These are phyloP conservation scores for Arctium minus DNA, from an alignment of 129 eudicot species.

Conservation along the genomic window DNA sequence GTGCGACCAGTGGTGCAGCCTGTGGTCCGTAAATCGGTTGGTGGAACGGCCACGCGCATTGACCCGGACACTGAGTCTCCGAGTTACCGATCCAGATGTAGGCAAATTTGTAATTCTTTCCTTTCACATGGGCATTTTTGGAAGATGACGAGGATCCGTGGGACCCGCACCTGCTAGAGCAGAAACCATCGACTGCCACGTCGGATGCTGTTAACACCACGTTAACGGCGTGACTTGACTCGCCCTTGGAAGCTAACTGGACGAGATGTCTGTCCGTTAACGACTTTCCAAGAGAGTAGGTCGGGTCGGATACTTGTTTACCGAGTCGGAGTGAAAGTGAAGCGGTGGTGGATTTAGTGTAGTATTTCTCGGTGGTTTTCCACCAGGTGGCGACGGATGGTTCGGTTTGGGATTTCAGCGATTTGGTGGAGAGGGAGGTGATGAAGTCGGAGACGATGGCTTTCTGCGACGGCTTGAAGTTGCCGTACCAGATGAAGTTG, in stretches of 20 bases:
- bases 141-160: constrained; percentile 31
- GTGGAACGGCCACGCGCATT: constrained; percentile 64
- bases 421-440: constrained; percentile 23
- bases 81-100: constrained; percentile 58
- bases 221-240: constrained; percentile 33
- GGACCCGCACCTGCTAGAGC: constrained; percentile 54
- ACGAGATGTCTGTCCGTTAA: constrained; percentile 26
- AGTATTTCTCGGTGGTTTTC: constrained; percentile 36
- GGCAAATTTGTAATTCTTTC: constrained; percentile 32
- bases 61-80: constrained; percentile 53
- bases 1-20: constrained; percentile 43
- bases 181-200: constrained; percentile 49
- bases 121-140: not conserved
- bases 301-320: constrained; percentile 36
- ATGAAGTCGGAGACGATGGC: constrained; percentile 36
- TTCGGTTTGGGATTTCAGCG: not conserved
- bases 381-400: constrained; percentile 63
- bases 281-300: constrained; percentile 43
- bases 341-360: constrained; percentile 1
- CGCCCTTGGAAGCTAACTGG: constrained; percentile 40
- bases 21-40: constrained; percentile 55
- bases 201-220: constrained; percentile 50
- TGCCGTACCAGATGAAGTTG: constrained; percentile 44
- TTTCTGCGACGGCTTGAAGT: constrained; percentile 31
- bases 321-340: constrained; percentile 17